Conservation (phyloP, 352 stramenopile genomes). For the Phytopythium oedochilum region DNA sequence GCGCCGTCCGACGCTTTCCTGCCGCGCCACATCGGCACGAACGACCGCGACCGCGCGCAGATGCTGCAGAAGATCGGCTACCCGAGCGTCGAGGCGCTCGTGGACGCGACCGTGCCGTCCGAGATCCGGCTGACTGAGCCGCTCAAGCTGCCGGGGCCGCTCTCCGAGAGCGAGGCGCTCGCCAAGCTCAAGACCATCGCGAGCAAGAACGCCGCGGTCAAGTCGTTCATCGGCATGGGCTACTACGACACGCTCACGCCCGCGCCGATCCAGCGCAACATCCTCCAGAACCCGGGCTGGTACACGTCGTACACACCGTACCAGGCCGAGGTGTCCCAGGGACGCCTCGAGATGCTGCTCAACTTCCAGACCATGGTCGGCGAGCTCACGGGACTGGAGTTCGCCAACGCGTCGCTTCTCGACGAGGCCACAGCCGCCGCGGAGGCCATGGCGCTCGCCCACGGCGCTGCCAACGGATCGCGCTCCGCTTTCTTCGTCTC, state of each 20-base stretch:
- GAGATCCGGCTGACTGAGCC: slow-evolving; percentile 85
- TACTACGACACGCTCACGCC: slow-evolving; percentile 97
- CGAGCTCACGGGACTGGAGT: slow-evolving; percentile 95
- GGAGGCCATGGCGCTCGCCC: slow-evolving; percentile 97
- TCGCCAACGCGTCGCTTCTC: slow-evolving; percentile 96
- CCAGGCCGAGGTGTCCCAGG: slow-evolving; percentile 99
- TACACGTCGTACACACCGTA: slow-evolving; percentile 99
- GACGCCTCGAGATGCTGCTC: slow-evolving; percentile 97
- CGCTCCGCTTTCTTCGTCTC: slow-evolving; percentile 96
- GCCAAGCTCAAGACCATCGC: slow-evolving; percentile 88
- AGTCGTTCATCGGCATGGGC: slow-evolving; percentile 98
- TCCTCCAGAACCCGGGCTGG: slow-evolving; percentile 98
- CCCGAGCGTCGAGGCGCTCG: slow-evolving; percentile 91
- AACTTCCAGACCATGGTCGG: slow-evolving; percentile 99
- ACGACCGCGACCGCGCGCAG: slow-evolving; percentile 74
- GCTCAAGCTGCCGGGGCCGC: slow-evolving; percentile 56
- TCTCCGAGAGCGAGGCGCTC: slow-evolving; percentile 93
- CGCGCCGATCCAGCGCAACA: slow-evolving; percentile 95
- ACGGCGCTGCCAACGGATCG: slow-evolving; percentile 92
- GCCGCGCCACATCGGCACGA: slow-evolving; percentile 82
- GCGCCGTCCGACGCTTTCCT: slow-evolving; percentile 59
- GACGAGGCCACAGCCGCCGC: slow-evolving; percentile 98
- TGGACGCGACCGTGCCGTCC: slow-evolving; percentile 92
- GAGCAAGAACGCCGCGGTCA: slow-evolving; percentile 94
- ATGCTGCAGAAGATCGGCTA: slow-evolving; percentile 95